These are phyloP conservation scores for Torulaspora maleeae DNA, from an alignment of 805 yeast species.

Conservation along the genomic window DNA sequence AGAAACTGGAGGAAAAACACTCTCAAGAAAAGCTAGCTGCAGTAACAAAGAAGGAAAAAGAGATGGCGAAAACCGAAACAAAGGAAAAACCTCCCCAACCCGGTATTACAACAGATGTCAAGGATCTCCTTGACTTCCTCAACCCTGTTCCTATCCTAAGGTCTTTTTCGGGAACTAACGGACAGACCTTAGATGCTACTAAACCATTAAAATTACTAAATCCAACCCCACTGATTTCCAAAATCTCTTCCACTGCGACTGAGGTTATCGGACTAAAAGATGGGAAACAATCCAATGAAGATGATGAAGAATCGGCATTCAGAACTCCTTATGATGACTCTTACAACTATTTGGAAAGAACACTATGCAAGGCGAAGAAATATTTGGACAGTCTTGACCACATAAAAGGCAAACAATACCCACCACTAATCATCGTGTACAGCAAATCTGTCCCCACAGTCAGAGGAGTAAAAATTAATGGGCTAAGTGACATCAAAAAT, in stretches of 20 bases:
- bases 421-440: constrained; percentile 79
- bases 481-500: constrained; percentile 54
- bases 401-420: constrained; percentile 53
- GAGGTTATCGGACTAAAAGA: constrained; percentile 11
- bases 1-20: neutral
- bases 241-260: constrained; percentile 7
- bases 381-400: constrained; percentile 55
- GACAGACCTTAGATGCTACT: neutral
- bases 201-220: constrained; percentile 6
- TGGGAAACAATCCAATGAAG: constrained; percentile 3
- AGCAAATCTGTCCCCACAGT: constrained; percentile 83
- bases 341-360: constrained; percentile 55
- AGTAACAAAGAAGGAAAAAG: constrained; percentile 1
- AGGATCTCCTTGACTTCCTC: constrained; percentile 12
- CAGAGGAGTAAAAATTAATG: constrained; percentile 66
- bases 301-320: constrained; percentile 17
- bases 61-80: constrained; percentile 11
- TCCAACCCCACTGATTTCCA: constrained; percentile 9
- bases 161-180: constrained; percentile 9
- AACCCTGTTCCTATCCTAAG: constrained; percentile 16
- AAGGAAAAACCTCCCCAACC: constrained; percentile 11
- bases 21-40: constrained; percentile 3
- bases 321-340: constrained; percentile 47
- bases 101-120: constrained; percentile 12
- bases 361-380: constrained; percentile 54